phyloP scores from a whole-genome alignment of 225 moss, liverwort and hornwort species.

The Pseudisothecium myosuroides region DNA sequence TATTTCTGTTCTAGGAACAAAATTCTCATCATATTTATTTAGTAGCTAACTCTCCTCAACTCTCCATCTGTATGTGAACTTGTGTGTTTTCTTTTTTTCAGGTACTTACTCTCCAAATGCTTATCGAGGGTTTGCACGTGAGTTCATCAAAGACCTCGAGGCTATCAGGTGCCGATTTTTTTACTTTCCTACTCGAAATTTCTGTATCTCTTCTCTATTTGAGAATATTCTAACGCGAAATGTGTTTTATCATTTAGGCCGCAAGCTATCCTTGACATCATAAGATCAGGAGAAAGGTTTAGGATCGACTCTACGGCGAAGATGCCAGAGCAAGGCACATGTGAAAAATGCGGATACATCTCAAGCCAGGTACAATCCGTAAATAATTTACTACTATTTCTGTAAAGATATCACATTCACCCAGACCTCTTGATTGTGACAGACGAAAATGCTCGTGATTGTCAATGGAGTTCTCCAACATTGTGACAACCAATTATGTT shows the following conservation, averaged over 20 bases:
- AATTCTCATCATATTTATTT: neutral
- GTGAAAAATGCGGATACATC: conserved; percentile 94
- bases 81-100: conserved; percentile 1
- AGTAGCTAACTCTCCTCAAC: neutral
- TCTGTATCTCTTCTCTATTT: neutral
- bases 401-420: too few species aligned
- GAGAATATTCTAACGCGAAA: neutral
- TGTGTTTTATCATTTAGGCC: conserved; percentile 32
- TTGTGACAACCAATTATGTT: too few species aligned
- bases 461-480: neutral
- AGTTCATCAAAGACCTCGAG: conserved; percentile 93
- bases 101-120: conserved; percentile 99
- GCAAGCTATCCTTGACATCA: conserved; percentile 89
- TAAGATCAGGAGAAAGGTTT: conserved; percentile 89
- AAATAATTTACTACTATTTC: neutral
- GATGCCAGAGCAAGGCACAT: conserved; percentile 97
- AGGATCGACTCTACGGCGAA: conserved; percentile 70
- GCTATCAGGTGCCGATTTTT: conserved; percentile 50
- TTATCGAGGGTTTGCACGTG: conserved; percentile 91
- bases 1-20: neutral
- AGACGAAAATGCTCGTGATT: neutral
- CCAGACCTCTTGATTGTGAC: neutral
- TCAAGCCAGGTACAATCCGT: conserved; percentile 71
- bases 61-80: neutral
- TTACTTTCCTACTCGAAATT: neutral